Base-by-base conservation (phyloP, 169 alveolate species). In the Condylostoma magnum region DNA sequence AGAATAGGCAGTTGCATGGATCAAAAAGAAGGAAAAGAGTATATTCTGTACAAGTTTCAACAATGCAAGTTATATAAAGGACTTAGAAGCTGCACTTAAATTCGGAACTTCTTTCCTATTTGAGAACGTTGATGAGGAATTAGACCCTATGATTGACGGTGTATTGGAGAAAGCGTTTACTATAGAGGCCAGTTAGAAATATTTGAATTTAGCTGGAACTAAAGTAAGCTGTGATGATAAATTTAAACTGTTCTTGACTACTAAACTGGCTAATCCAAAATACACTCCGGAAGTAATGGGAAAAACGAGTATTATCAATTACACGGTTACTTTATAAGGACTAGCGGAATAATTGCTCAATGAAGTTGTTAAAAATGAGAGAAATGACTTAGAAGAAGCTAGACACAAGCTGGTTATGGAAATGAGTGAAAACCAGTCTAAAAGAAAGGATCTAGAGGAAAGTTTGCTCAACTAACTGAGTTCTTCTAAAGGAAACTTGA, bases 231-330 rank as follows among this genome's bases (percentile, higher is more conserved):
- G 90, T 74, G 74, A 79, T 28, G 93, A 83, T 12, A 68, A 74
- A 41, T 96, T 96, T 84, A 81, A 79, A 69, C 76, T 96, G 57
- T 92, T 82, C 90, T 73, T 96, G 86, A 93, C 96, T n/a, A 93
- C 98, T 52, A 93, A 94, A 80, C 92, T 94, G 20, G 91, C 97
- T 47, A 94, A 94, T 63, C 98, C 99, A 1, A 84, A 84, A 80
- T 94, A 94, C 73, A 84, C 98, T 46, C 98, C 99, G 2, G 99
- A 96, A 86, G 88, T 90, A 46, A 93, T 94, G 96, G 96, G 96
- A 52, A 94, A 94, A 76, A 91, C 96, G 6, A 89, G 93, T 68
- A 93, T 94, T 70, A 95, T 96, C 83, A 94, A 96, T 87, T 96
- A 89, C 82, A 94, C 94, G 67, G 96, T 93, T 15, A 92, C 97